Conservation (phyloP, 306 rosid genomes). For the Prinsepia uniflora region DNA sequence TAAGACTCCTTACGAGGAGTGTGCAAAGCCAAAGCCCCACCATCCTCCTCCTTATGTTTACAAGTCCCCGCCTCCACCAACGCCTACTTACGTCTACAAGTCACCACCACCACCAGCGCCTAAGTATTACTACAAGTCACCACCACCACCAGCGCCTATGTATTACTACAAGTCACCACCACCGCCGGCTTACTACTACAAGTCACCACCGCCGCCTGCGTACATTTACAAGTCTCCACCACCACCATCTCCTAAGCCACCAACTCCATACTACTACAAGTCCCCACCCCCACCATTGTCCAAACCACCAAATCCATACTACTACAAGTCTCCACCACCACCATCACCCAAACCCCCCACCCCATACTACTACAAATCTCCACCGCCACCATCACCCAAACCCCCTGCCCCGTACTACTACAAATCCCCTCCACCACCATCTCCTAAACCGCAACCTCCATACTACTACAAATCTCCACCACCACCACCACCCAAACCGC, state of each 20-base stretch:
- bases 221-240: background rate
- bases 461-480: background rate
- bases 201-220: background rate
- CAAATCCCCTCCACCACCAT: background rate
- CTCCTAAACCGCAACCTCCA: background rate
- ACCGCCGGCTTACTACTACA: slow-evolving; percentile 27
- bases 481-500: slow-evolving; percentile 3
- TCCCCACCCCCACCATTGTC: slow-evolving; percentile 27
- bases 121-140: slow-evolving; percentile 24
- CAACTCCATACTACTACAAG: slow-evolving; percentile 37
- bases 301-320: background rate
- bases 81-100: slow-evolving; percentile 32
- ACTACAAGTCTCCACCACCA: background rate
- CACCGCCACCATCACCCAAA: background rate
- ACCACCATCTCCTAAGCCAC: slow-evolving; percentile 22
- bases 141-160: slow-evolving; percentile 40
- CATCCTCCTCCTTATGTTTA: slow-evolving; percentile 64
- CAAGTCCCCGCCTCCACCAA: slow-evolving; percentile 45
- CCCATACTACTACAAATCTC: background rate
- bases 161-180: slow-evolving; percentile 39
- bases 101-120: slow-evolving; percentile 46
- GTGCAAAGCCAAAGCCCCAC: slow-evolving; percentile 47
- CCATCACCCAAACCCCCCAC: background rate
- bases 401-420: background rate
- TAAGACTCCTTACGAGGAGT: slow-evolving; percentile 58